Evolutionary conservation across 1,139 yeast genomes (phyloP), one percentile per base, ranked within the genome.

Genomic region (Kurtzmaniella quercitrusa): DNA sequence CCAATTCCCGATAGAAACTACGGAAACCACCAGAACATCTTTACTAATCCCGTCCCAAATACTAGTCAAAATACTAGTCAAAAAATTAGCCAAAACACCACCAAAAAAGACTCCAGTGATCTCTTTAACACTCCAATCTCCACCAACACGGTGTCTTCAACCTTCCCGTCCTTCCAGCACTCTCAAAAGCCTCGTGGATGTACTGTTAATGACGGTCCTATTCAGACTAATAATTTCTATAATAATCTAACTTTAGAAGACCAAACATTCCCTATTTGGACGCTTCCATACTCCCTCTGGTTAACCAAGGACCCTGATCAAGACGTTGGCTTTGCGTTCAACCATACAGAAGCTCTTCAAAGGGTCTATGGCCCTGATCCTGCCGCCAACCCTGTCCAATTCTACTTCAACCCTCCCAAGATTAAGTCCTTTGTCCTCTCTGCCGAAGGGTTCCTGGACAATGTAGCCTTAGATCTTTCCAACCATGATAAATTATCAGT

Each of bases 201-300:
- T 44, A 37, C 48, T 1, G 49, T 36, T 43, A n/a, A n/a, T n/a
- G 53, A 47, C 1, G 60, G 56, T 39, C 74, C 78, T 1, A 61
- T 73, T 41, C 77, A 73, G 45, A 73, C 78, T 21, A 73, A 73
- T 47, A 72, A 70, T 50, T 71, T 73, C 50, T 73, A 61, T 51
- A 70, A 70, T 47, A 73, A 73, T 47, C 54, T 73, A 47, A 57
- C 73, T 1, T 59, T 72, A 48, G 75, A 62, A 9, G 75, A 72
- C 52, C 78, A 73, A 52, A 68, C 73, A 1, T 68, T 60, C 50
- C 77, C 78, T 1, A 62, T 70, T 0, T 73, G 77, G 77, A 68
- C 77, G 2, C 66, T 66, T 29, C 78, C 78, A 1, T 72, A 73
- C 49, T 71, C 75, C 16, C 57, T 73, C 27, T 73, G 77, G 77